Percentiles rank a stretch among this genome's conserved stretches.
Conservation (phyloP, 2,329 filamentous ascomycete genomes). For the Aspergillus amoenus region DNA sequence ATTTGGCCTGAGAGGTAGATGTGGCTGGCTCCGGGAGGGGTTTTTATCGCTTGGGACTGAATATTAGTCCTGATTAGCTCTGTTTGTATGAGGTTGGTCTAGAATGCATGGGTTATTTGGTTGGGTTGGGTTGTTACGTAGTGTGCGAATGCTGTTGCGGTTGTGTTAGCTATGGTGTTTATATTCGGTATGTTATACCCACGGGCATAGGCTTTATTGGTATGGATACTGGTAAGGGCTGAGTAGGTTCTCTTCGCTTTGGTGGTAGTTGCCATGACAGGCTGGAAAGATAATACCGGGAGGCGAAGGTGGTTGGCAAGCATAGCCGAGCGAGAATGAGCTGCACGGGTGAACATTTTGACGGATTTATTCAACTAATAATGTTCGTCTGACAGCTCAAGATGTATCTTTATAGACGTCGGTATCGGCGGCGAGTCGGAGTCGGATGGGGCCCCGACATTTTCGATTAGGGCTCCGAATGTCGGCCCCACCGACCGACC, state of each 20-base stretch:
- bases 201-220: neutral
- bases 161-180: neutral
- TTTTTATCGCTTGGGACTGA: constrained; percentile 26
- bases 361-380: neutral
- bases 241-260: neutral
- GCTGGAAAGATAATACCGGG: neutral
- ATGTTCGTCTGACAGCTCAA: neutral
- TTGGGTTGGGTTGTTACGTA: neutral
- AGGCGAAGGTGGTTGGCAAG: too few relatives aligned
- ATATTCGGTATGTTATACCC: neutral
- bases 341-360: too few relatives aligned
- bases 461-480: neutral
- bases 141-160: constrained; percentile 1
- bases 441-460: neutral
- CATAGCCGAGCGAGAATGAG: too few relatives aligned
- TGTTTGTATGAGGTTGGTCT: too few relatives aligned
- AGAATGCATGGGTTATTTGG: neutral
- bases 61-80: neutral
- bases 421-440: too few relatives aligned
- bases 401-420: too few relatives aligned
- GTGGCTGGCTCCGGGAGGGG: constrained; percentile 58
- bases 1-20: constrained; percentile 70
- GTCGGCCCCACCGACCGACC: neutral
- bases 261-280: neutral
- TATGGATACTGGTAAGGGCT: neutral